Percentiles rank a stretch among this genome's conserved stretches.
These are phyloP conservation scores for Xylaria venustula DNA, from an alignment of 495 filamentous ascomycete species.

Conservation along the genomic window DNA sequence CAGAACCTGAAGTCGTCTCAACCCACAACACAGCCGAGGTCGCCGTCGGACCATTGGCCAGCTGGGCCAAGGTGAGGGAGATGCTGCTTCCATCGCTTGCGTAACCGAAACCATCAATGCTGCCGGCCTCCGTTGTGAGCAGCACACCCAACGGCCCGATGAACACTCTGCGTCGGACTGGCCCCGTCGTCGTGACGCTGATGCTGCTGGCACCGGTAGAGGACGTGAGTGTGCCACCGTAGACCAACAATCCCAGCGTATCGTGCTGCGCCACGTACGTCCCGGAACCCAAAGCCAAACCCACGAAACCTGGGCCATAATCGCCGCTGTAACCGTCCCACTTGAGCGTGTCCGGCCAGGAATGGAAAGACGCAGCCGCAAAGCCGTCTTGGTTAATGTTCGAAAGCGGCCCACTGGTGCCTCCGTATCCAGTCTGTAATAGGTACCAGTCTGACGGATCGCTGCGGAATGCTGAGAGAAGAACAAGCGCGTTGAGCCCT, in stretches of 20 bases:
- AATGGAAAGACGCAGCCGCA: slow-evolving; percentile 50
- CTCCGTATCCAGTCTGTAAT: slow-evolving; percentile 50
- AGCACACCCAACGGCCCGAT: slow-evolving; percentile 41
- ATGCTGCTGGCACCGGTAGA: neutral
- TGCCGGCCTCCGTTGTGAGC: slow-evolving; percentile 42
- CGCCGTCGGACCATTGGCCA: slow-evolving; percentile 18
- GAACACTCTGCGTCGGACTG: slow-evolving; percentile 41
- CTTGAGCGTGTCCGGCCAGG: slow-evolving; percentile 48
- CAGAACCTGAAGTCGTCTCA: slow-evolving; percentile 16
- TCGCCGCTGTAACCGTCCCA: slow-evolving; percentile 55
- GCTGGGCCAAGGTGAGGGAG: slow-evolving; percentile 23
- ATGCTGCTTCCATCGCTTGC: slow-evolving; percentile 15
- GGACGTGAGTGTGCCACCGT: slow-evolving; percentile 35
- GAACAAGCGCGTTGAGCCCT: slow-evolving; percentile 49
- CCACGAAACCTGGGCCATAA: slow-evolving; percentile 51
- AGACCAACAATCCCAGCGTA: slow-evolving; percentile 32
- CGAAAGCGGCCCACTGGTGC: slow-evolving; percentile 46
- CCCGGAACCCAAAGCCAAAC: slow-evolving; percentile 41
- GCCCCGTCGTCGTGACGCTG: slow-evolving; percentile 38
- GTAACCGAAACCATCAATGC: slow-evolving; percentile 33
- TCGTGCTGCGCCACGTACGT: slow-evolving; percentile 43
- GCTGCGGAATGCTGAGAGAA: slow-evolving; percentile 45
- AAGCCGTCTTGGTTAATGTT: slow-evolving; percentile 52
- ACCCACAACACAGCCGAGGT: slow-evolving; percentile 24
- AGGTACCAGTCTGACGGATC: slow-evolving; percentile 36